phyloP scores from a whole-genome alignment of 345 rosid genomes.

The Geranium brycei region DNA sequence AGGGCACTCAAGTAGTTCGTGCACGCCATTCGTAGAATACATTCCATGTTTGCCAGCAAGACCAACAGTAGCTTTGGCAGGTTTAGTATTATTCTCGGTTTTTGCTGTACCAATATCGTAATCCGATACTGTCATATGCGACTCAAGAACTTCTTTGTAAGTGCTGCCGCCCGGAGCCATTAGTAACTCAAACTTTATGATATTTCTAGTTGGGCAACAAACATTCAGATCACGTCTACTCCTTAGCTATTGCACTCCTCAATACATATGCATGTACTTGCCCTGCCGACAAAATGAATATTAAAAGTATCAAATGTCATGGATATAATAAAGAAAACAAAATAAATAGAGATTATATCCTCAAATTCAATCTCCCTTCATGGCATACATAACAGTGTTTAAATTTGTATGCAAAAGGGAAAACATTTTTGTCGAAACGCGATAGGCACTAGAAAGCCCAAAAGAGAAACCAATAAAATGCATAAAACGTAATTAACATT shows the following conservation, averaged over 20 bases:
- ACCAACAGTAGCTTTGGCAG: constrained; percentile 15
- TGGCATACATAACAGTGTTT: no score
- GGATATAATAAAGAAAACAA: neutral
- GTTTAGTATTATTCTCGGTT: constrained; percentile 15
- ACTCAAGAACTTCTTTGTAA: no score
- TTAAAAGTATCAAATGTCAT: neutral
- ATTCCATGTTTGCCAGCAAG: constrained; percentile 25
- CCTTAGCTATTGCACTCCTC: neutral
- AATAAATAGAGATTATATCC: no score
- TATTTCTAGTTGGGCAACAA: neutral
- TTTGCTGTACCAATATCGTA: neutral
- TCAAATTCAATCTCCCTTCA: no score
- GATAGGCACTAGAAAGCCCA: no score
- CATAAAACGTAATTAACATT: no score
- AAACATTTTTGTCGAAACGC: no score
- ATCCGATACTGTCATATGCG: no score
- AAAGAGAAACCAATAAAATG: no score
- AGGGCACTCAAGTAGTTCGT: constrained; percentile 46
- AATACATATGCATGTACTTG: neutral
- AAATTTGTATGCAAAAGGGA: no score
- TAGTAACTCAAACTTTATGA: neutral
- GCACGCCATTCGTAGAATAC: constrained; percentile 31
- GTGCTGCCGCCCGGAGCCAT: neutral
- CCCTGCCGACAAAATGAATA: neutral
- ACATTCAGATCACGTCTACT: neutral